Base-by-base conservation (phyloP, 768 basidiomycete genomes). In the Suillus plorans region DNA sequence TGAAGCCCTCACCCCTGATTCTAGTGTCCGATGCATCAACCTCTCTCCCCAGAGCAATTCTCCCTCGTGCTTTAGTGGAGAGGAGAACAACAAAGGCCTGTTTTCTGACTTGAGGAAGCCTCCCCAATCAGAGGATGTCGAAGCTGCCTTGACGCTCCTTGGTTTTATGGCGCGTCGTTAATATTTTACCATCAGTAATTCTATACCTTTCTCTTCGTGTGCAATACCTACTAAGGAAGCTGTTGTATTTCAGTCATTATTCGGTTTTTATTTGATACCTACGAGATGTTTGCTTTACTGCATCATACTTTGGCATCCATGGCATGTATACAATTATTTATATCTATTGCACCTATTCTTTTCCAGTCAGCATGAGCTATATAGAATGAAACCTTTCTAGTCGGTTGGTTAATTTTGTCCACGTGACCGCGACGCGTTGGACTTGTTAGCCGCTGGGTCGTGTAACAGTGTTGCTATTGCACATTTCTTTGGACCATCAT, bases 91-190 rank as follows among this genome's bases (percentile, higher is more conserved):
- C 49, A 59, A 66, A 4, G 4, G 22, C 42, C 41, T 57, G 2
- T 61, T 62, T 57, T 39, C 63, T 65, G 62, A 58, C 31, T 59
- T 36, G 5, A 67, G 25, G 13, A 31, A 37, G 39, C 42, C 37
- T 25, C 68, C 65, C 3, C 76, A 74, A 57, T 68, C 69, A 14
- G 70, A 79, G 63, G 77, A 78, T 18, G 75, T 78, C 25, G 77
- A 78, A 63, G 77, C 78, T 0, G 77, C 77, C 31, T 74, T 78
- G 66, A 73, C 74, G 1, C 76, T 78, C 10, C 68, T 78, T 41
- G 78, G 70, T 41, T 80, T 78, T 67, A 77, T 72, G 64, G 68
- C 62, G 47, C 45, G 67, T 13, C 70, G 55, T 55, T 71, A 59
- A 66, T 9, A 45, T 53, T 49, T 50, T 16, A 16, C 8, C 12